Evolutionary conservation across 2,329 filamentous ascomycete species (phyloP), one percentile per base, ranked within the genome.

Genomic region (Fusarium tupiense): DNA sequence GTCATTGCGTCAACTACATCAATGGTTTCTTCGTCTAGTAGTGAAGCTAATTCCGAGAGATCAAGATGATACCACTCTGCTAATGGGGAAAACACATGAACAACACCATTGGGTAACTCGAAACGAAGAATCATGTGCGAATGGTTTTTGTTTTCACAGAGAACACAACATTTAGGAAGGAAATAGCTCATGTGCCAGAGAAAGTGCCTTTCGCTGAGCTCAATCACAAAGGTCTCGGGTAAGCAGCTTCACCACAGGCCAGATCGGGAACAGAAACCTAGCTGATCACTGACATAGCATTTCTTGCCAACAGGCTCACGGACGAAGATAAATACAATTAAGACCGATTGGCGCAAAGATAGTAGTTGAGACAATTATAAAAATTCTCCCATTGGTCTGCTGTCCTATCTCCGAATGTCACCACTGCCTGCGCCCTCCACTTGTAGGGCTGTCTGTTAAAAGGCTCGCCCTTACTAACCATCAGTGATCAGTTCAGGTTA

Each of bases 391-490:
- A 41, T 38, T 20, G 19, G 9, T n/a, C 37, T 33, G 16, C 17
- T 14, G 13, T 7, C 26, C n/a, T 26, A 53, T 46, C 31, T 41
- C 22, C 31, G 10, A 41, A 33, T 8, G 11, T 20, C 24, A 33
- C 24, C 22, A 59, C 35, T 40, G 52, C 38, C 60, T 50, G 53
- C 67, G 66, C 67, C 67, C 53, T 70, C 41, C 57, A 52, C 57
- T 44, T 29, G 12, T 13, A 31, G 38, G 37, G n/a, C 22, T 20
- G 20, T 24, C 19, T 4, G 40, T 43, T 9, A 13, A 37, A 49
- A 69, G 22, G n/a, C 37, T 49, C 66, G 46, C 59, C 43, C 26
- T 46, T 50, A n/a, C 8, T 14, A 7, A 14, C 35, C 16, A 3
- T 20, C 29, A 19, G 38, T 56, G 24, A 29, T 16, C 24, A n/a